Conservation (phyloP, 768 basidiomycete genomes). For the Tylopilus subfusipes region DNA sequence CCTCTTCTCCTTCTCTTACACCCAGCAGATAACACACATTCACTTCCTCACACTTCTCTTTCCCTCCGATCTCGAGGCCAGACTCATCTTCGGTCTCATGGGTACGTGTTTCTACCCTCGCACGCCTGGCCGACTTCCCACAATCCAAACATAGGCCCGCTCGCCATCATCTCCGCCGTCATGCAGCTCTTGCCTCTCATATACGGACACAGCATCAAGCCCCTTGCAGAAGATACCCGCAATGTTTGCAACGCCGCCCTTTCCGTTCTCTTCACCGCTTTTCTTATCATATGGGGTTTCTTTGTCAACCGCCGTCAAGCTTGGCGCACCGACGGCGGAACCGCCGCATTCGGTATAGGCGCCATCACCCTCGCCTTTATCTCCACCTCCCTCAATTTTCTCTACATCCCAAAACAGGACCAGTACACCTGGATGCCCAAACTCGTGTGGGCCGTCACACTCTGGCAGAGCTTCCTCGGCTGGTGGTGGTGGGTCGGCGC, state of each 20-base stretch:
- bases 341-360: slow-evolving; percentile 86
- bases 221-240: slow-evolving; percentile 69
- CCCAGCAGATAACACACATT: slow-evolving; percentile 83
- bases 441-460: slow-evolving; percentile 84
- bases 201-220: slow-evolving; percentile 34
- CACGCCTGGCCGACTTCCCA: not conserved
- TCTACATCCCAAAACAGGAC: slow-evolving; percentile 80
- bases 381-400: slow-evolving; percentile 81
- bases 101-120: slow-evolving; percentile 42
- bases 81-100: slow-evolving; percentile 80
- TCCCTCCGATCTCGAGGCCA: slow-evolving; percentile 84
- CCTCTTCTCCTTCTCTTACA: not conserved
- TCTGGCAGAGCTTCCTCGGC: slow-evolving; percentile 96
- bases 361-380: slow-evolving; percentile 79
- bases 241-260: slow-evolving; percentile 97
- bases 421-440: slow-evolving; percentile 90
- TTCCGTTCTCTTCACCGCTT: slow-evolving; percentile 88
- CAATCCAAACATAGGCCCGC: slow-evolving; percentile 51
- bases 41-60: slow-evolving; percentile 95
- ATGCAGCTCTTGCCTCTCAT: slow-evolving; percentile 80
- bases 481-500: slow-evolving; percentile 99
- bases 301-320: slow-evolving; percentile 86
- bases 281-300: slow-evolving; percentile 91
- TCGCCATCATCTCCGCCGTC: slow-evolving; percentile 78
- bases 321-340: slow-evolving; percentile 96